Percentiles rank a stretch among this genome's conserved stretches.
Conservation (phyloP, 106 monocot genomes). For the Acorus calamus region DNA sequence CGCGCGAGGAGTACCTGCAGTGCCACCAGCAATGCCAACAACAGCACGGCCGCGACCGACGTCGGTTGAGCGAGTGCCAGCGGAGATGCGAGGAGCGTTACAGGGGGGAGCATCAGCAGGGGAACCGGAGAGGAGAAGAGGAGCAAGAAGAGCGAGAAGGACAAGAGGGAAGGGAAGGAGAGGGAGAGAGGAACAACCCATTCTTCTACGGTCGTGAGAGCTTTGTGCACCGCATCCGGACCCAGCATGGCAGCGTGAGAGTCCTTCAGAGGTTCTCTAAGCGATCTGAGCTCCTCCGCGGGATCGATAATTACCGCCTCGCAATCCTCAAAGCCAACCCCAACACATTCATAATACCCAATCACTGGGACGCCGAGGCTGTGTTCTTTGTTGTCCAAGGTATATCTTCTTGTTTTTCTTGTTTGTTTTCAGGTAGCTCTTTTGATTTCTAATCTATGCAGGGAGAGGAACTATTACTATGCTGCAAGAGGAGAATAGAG, state of each 20-base stretch:
- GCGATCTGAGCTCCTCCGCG: conserved; percentile 11
- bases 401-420: background rate
- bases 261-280: conserved; percentile 17
- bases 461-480: conserved; percentile 29
- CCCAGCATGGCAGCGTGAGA: conserved; percentile 10
- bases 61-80: background rate
- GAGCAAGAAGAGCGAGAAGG: conserved; percentile 2
- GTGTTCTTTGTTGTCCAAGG: conserved; percentile 32
- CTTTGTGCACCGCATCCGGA: conserved; percentile 14
- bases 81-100: background rate
- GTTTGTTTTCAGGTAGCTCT: background rate
- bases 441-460: background rate
- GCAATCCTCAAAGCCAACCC: conserved; percentile 18
- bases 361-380: conserved; percentile 35
- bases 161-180: background rate
- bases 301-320: conserved; percentile 19
- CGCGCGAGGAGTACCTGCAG: conserved; percentile 5
- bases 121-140: background rate
- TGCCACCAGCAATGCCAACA: conserved; percentile 4
- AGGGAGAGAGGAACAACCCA: background rate
- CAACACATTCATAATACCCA: conserved; percentile 41
- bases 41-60: background rate
- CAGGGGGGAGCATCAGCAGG: background rate
- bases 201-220: conserved; percentile 10
- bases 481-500: conserved; percentile 9